Conservation (phyloP, 2,329 filamentous ascomycete species). For the Fusarium poae region DNA sequence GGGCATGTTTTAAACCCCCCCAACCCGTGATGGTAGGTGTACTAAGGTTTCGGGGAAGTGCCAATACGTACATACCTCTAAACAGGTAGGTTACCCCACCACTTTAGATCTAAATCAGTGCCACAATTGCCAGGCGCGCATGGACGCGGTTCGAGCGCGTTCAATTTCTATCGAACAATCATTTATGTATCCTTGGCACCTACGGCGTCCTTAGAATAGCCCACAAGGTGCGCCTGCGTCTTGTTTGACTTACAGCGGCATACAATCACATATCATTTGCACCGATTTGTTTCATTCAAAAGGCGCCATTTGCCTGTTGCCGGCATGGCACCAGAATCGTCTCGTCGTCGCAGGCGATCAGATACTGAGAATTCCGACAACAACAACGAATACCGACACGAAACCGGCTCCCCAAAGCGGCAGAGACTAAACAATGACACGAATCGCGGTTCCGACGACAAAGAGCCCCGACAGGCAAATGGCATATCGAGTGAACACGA, state of each 20-base stretch:
- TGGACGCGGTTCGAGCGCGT: slow-evolving; percentile 45
- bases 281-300: not conserved
- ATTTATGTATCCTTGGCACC: not conserved
- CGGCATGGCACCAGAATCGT: slow-evolving; percentile 50
- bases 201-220: not conserved
- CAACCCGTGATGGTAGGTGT: no score
- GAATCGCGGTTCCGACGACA: slow-evolving; percentile 35
- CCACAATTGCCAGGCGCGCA: slow-evolving; percentile 40
- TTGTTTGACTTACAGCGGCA: not conserved
- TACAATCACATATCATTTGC: not conserved
- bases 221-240: not conserved
- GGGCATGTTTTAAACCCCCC: no score
- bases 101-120: slow-evolving; percentile 43
- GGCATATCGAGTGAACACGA: slow-evolving; percentile 30
- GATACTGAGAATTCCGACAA: slow-evolving; percentile 58
- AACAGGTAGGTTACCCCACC: no score
- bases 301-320: not conserved
- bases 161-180: slow-evolving; percentile 18
- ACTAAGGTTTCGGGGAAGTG: not conserved
- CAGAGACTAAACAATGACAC: slow-evolving; percentile 50
- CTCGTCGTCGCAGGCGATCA: slow-evolving; percentile 60
- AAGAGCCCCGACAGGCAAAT: slow-evolving; percentile 27
- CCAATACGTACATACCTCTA: not conserved
- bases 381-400: slow-evolving; percentile 46
- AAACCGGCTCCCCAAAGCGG: slow-evolving; percentile 54